Conservation (phyloP, 2,329 filamentous ascomycete species). For the Pseudogymnoascus sp. region DNA sequence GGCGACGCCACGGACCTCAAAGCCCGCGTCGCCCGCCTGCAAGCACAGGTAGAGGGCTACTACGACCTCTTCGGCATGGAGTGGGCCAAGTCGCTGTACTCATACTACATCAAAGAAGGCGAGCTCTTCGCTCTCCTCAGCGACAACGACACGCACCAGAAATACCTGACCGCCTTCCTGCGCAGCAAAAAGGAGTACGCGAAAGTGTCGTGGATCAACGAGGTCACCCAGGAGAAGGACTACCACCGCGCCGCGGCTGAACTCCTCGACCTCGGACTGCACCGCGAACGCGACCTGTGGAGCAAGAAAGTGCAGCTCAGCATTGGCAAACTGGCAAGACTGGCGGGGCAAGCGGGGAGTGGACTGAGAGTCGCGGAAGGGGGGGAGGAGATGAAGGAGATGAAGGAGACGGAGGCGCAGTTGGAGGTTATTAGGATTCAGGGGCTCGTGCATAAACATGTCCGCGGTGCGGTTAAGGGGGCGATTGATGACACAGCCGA, state of each 20-base stretch:
- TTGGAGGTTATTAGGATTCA: conserved; percentile 61
- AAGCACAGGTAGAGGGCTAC: conserved; percentile 25
- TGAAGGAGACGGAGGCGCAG: conserved; percentile 30
- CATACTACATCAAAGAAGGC: conserved; percentile 63
- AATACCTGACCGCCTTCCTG: conserved; percentile 73
- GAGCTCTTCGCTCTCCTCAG: conserved; percentile 64
- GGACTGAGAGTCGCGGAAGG: conserved; percentile 22
- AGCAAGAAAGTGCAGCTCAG: conserved; percentile 90
- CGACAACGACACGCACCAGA: conserved; percentile 60
- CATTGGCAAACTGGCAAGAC: conserved; percentile 71
- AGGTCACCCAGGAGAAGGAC: conserved; percentile 70
- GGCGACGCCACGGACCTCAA: conserved; percentile 19
- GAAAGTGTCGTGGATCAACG: conserved; percentile 91
- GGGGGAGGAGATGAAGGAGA: conserved; percentile 33
- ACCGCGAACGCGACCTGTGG: conserved; percentile 76
- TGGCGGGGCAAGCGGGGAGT: conserved; percentile 53
- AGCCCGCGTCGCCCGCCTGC: conserved; percentile 17
- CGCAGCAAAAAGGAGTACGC: conserved; percentile 64
- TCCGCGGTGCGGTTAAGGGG: conserved; percentile 60
- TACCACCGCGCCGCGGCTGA: conserved; percentile 67
- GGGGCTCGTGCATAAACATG: conserved; percentile 64
- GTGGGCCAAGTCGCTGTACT: conserved; percentile 69
- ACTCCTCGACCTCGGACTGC: conserved; percentile 62
- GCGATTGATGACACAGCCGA: conserved; percentile 78
- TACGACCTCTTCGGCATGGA: conserved; percentile 38